phyloP scores from a whole-genome alignment of 441 rosid species.

The Bruguiera hainesii region DNA sequence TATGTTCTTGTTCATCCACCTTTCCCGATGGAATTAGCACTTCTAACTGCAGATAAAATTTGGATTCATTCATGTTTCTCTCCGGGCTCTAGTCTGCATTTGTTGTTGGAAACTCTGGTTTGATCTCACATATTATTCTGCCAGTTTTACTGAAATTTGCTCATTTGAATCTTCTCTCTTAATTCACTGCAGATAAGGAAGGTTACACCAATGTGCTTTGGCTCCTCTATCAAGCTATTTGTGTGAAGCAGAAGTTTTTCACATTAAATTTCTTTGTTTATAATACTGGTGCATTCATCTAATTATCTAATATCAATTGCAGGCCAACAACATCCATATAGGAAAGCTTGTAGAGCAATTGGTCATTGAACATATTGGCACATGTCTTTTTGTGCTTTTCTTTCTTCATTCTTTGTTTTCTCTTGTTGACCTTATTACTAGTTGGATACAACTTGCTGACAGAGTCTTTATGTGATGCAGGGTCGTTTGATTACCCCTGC shows the following conservation, averaged over 20 bases:
- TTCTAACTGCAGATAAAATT: no score
- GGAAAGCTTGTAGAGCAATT: constrained; percentile 71
- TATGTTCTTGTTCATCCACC: no score
- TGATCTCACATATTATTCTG: background rate
- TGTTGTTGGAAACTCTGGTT: background rate
- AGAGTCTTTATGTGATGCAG: constrained; percentile 45
- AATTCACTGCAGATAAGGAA: constrained; percentile 63
- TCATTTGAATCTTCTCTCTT: constrained; percentile 14
- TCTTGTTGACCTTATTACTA: constrained; percentile 2
- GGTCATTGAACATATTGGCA: constrained; percentile 58
- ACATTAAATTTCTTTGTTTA: constrained; percentile 16
- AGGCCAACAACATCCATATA: constrained; percentile 47
- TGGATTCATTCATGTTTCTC: background rate
- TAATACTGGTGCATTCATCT: background rate
- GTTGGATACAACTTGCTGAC: constrained; percentile 8
- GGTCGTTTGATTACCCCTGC: constrained; percentile 81
- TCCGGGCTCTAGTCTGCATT: background rate
- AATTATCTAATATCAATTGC: constrained; percentile 11
- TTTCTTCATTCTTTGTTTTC: constrained; percentile 12
- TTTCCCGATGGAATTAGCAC: no score
- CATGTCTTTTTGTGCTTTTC: constrained; percentile 37
- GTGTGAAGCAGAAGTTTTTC: constrained; percentile 72
- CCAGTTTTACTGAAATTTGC: background rate
- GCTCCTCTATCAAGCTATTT: constrained; percentile 76
- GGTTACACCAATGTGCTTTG: constrained; percentile 74